phyloP scores from a whole-genome alignment of 2,329 filamentous ascomycete species.

The Pseudogymnoascus sp. region DNA sequence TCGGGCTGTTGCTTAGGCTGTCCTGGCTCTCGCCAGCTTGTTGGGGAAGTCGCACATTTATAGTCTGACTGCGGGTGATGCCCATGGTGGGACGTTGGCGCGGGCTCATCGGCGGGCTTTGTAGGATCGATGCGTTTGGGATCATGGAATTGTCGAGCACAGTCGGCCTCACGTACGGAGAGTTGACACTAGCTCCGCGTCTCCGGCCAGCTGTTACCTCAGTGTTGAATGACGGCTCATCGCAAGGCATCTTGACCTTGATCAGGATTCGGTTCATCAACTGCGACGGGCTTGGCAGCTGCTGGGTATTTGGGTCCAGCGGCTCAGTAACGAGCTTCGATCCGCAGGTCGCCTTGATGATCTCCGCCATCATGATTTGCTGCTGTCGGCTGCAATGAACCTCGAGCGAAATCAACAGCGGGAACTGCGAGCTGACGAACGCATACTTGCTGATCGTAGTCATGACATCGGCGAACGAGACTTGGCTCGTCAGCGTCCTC shows the following conservation, averaged over 20 bases:
- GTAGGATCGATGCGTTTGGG: slow-evolving; percentile 42
- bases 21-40: slow-evolving; percentile 33
- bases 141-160: slow-evolving; percentile 48
- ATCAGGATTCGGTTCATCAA: slow-evolving; percentile 77
- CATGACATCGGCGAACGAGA: slow-evolving; percentile 86
- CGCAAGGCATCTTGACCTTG: slow-evolving; percentile 76
- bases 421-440: slow-evolving; percentile 78
- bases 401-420: slow-evolving; percentile 89
- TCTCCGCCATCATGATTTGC: slow-evolving; percentile 80
- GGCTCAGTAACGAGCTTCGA: slow-evolving; percentile 70
- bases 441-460: slow-evolving; percentile 91
- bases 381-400: slow-evolving; percentile 83
- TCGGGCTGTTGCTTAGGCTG: slow-evolving; percentile 52
- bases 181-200: slow-evolving; percentile 66
- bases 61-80: slow-evolving; percentile 17
- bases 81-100: slow-evolving; percentile 16
- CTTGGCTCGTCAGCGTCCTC: slow-evolving; percentile 76
- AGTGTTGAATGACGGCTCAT: slow-evolving; percentile 34
- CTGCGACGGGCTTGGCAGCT: slow-evolving; percentile 77
- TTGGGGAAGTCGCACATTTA: slow-evolving; percentile 9
- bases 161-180: slow-evolving; percentile 59
- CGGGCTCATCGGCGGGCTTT: slow-evolving; percentile 45
- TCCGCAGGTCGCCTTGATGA: slow-evolving; percentile 78
- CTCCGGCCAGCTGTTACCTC: slow-evolving; percentile 39
- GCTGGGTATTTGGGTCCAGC: slow-evolving; percentile 56